A percentile compares a stretch with the other conserved stretches of the same genome.
Conservation (phyloP, 2,329 filamentous ascomycete species). For the Diplodia mutila region DNA sequence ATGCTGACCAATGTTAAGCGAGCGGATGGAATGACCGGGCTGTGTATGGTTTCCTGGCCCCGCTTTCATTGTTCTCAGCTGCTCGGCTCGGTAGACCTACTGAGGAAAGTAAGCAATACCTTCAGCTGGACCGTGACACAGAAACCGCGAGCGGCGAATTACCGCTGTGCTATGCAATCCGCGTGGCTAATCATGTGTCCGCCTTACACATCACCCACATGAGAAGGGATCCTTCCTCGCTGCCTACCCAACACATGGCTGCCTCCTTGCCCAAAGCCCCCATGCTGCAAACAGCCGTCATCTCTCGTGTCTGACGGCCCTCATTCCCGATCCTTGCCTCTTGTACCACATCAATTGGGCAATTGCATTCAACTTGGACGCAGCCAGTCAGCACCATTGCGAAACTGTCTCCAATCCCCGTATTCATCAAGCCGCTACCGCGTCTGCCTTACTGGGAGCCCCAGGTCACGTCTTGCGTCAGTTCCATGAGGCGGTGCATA, state of each 20-base stretch:
- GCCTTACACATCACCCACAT: neutral
- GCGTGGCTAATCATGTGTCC: slow-evolving; percentile 6
- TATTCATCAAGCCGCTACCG: neutral
- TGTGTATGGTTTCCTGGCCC: neutral
- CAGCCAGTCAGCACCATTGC: slow-evolving; percentile 8
- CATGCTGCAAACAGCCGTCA: neutral
- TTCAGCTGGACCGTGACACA: neutral
- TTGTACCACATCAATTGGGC: neutral
- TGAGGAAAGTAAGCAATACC: neutral
- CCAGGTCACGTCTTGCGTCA: neutral
- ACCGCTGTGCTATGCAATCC: no score
- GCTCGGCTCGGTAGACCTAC: neutral
- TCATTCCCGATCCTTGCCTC: neutral
- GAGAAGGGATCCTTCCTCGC: neutral
- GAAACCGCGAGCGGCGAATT: neutral
- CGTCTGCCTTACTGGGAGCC: neutral
- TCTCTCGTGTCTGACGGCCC: neutral
- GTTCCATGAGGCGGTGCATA: neutral
- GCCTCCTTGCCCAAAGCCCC: no score
- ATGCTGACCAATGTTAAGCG: neutral
- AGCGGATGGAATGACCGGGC: neutral
- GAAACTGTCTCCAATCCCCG: neutral
- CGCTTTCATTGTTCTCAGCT: neutral
- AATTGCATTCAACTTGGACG: neutral
- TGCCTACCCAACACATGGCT: no score